Percentiles rank a stretch among this genome's conserved stretches.
Evolutionary conservation across 371 early-diverging fungal genomes (phyloP).

Genomic region (Syncephalastrum racemosum): DNA sequence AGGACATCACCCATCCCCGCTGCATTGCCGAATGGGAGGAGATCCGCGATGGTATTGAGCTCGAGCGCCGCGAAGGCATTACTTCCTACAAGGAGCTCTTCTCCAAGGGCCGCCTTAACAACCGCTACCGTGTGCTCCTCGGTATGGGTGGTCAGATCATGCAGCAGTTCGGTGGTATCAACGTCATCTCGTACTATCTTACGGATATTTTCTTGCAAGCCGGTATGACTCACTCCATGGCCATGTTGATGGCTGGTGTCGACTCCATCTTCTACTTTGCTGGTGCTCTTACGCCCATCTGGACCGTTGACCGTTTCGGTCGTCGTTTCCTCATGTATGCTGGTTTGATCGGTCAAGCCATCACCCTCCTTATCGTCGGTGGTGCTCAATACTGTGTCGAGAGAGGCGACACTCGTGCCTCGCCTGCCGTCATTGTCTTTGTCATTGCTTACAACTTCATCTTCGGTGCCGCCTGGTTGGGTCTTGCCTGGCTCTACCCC

Average conservation of each 20-base stretch:
- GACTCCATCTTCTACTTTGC: constrained; percentile 44
- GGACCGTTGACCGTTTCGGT: constrained; percentile 33
- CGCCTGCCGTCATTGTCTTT: constrained; percentile 22
- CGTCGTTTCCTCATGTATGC: constrained; percentile 33
- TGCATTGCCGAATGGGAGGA: constrained; percentile 48
- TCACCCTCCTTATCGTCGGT: constrained; percentile 31
- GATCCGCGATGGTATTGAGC: constrained; percentile 47
- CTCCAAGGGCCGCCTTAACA: constrained; percentile 46
- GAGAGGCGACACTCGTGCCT: constrained; percentile 10
- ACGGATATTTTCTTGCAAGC: constrained; percentile 46
- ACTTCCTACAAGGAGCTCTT: constrained; percentile 47
- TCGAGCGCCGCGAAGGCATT: constrained; percentile 46
- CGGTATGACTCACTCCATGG: constrained; percentile 40
- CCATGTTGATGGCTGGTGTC: constrained; percentile 49
- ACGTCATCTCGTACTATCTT: constrained; percentile 47
- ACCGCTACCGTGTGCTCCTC: constrained; percentile 49
- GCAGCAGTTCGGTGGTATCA: constrained; percentile 51
- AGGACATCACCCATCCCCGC: constrained; percentile 43
- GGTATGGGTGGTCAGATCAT: constrained; percentile 55
- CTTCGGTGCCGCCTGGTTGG: constrained; percentile 62
- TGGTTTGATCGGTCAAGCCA: constrained; percentile 33
- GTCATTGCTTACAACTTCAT: constrained; percentile 37
- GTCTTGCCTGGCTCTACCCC: constrained; percentile 54
- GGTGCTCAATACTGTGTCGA: constrained; percentile 28
- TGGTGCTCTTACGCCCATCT: constrained; percentile 50